phyloP scores from a whole-genome alignment of 441 rosid species.

The Adansonia gregorii region DNA sequence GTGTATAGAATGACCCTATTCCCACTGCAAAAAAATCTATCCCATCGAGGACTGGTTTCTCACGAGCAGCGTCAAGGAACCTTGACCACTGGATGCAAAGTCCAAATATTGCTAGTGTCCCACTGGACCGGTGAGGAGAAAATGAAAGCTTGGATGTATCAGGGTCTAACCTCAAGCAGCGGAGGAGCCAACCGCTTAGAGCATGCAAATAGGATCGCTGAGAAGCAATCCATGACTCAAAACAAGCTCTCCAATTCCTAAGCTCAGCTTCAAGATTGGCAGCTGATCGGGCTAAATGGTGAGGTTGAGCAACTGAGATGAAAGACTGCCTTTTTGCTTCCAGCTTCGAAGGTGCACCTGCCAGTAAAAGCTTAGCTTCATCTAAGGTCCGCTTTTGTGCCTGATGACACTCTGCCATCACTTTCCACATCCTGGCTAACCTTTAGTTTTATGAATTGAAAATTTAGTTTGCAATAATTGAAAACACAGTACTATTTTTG shows the following conservation, averaged over 20 bases:
- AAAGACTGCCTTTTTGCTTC: constrained; percentile 59
- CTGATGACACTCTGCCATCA: constrained; percentile 92
- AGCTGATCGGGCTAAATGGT: constrained; percentile 71
- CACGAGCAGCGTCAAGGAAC: constrained; percentile 62
- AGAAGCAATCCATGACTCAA: constrained; percentile 83
- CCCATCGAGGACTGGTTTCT: constrained; percentile 75
- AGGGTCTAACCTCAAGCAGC: constrained; percentile 67
- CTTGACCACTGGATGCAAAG: constrained; percentile 85
- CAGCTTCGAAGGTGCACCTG: constrained; percentile 73
- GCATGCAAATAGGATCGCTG: constrained; percentile 87
- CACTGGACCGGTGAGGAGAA: constrained; percentile 61
- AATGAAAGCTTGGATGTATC: constrained; percentile 60
- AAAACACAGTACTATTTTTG: neutral
- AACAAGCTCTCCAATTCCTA: constrained; percentile 89
- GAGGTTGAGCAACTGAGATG: constrained; percentile 62
- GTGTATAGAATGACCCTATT: constrained; percentile 84
- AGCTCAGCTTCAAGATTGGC: constrained; percentile 80
- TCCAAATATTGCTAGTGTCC: constrained; percentile 71
- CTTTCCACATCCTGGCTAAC: constrained; percentile 88
- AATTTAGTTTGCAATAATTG: neutral
- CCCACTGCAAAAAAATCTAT: constrained; percentile 89
- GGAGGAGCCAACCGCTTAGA: constrained; percentile 85
- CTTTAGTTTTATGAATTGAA: constrained; percentile 44
- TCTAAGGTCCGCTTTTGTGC: constrained; percentile 82
- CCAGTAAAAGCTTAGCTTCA: constrained; percentile 86